Evolutionary conservation across 495 filamentous ascomycete species (phyloP), one percentile per base, ranked within the genome.

Genomic region (Neurospora sp.): DNA sequence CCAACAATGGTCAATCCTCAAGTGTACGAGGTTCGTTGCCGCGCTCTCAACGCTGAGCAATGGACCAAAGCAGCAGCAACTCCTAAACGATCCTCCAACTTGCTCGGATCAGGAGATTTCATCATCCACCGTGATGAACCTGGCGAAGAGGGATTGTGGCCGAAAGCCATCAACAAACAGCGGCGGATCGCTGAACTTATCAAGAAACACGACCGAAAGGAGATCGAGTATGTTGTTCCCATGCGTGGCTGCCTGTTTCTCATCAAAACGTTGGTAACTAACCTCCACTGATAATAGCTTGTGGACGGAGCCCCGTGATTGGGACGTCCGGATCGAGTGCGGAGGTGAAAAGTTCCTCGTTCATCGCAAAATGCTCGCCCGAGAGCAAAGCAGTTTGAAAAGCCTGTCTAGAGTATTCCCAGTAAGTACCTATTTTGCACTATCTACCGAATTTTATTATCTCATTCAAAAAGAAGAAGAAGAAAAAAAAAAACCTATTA

Each of bases 311-410:
- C 47, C 47, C 47, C 20, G 22, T 12, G 73, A 75, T 9, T 77
- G 73, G 74, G 76, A 78, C 27, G 73, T 78, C 39, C 4, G 70
- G 38, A 47, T 79, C 16, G 18, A 20, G 14, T 79, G 77, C 65
- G 20, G 41, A 2, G 35, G 9, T 77, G 68, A 69, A 68, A n/a
- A 22, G 68, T 79, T n/a, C 47, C 10, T 59, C 9, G 47, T 12
- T 59, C 47, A 59, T 59, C 47, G 47, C 47, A 20, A 59, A 27
- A 59, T 59, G 47, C 47, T 59, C 22, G 47, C 47, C 4, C 47
- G 47, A 59, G 47, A 59, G 10, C 47, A 59, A 59, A 59, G 20
- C 22, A 12, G 10, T 7, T 14, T 59, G 47, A 59, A 27, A 59
- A 7, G 3, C 0, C 10, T 59, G 20, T 27, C 47, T 27, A 14